Base-by-base conservation (phyloP, 1,284 basidiomycete species). In the Cryptococcus deneoformans region DNA sequence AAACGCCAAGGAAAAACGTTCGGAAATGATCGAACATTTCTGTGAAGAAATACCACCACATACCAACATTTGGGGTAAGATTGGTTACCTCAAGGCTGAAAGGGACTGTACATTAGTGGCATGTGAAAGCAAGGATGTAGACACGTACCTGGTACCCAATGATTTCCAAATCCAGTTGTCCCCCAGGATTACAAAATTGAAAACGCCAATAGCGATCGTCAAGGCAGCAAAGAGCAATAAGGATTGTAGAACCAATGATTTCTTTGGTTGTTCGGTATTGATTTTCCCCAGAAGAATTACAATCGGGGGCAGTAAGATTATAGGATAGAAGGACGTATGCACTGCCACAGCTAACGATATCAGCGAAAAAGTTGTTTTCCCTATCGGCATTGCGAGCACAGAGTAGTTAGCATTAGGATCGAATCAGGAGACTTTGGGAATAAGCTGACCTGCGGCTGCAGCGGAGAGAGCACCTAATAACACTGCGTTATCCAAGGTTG, bases 1-100 rank as follows among this genome's bases (percentile, higher is more conserved):
- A 98, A n/a, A 90, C 90, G 81, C 94, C 88, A 16, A 96, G 80
- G 82, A 97, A 99, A 79, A 98, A 98, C 2, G 87, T 84, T 37
- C 94, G 82, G 80, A 98, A 99, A 76, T 99, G 90, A 71, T 97
- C 93, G 68, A 99, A 99, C 88, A 98, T 98, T 75, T 99, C 94
- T 11, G 93, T 97, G 79, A 98, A 97, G 79, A 98, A 98, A 79
- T 99, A 99, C 96, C 96, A 99, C 87, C 91, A 93, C 42, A 98
- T 79, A 3, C 95, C 95, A 7, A 91, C 86, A 68, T 95, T 97
- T 0, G 96, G 96, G 5, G 91, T 92, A 54, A 98, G 77, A 72
- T 95, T 29, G 29, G 29, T 29, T 29, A 29, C 29, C 29, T 29
- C 29, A 29, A 29, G 29, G 29, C 29, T 29, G 3, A 29, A 29